Percentiles rank a stretch among this genome's conserved stretches.
Conservation (phyloP, 1,284 basidiomycete genomes). For the Cryptococcus deneoformans region DNA sequence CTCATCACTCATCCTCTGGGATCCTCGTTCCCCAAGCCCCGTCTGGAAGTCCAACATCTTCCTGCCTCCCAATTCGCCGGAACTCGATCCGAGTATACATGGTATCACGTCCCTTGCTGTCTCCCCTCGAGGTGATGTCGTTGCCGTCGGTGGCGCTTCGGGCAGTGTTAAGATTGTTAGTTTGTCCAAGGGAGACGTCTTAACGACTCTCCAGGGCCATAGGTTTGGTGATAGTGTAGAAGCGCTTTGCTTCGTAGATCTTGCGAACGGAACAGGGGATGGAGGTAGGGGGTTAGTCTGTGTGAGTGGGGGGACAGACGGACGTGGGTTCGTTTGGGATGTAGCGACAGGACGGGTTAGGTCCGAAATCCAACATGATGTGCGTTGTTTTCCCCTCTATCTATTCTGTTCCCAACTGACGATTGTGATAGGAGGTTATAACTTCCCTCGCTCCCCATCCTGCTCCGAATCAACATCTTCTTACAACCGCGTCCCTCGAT, state of each 20-base stretch:
- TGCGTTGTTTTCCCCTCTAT: slow-evolving; percentile 33
- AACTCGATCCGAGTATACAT: slow-evolving; percentile 53
- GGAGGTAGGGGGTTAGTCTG: slow-evolving; percentile 64
- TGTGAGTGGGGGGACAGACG: slow-evolving; percentile 88
- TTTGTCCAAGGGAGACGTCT: slow-evolving; percentile 78
- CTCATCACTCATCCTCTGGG: slow-evolving; percentile 85
- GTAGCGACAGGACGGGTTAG: slow-evolving; percentile 75
- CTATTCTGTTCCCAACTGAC: not conserved
- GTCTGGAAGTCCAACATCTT: slow-evolving; percentile 57
- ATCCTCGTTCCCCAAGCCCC: slow-evolving; percentile 66
- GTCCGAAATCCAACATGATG: slow-evolving; percentile 72
- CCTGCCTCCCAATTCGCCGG: slow-evolving; percentile 58
- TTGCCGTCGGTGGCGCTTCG: slow-evolving; percentile 81
- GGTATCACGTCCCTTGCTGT: slow-evolving; percentile 82
- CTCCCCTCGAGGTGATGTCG: slow-evolving; percentile 77
- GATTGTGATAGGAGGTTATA: slow-evolving; percentile 66
- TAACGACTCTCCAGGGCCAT: slow-evolving; percentile 77
- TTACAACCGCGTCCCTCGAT: slow-evolving; percentile 83
- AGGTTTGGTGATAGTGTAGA: slow-evolving; percentile 86
- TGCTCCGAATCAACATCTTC: slow-evolving; percentile 61
- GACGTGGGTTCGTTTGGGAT: slow-evolving; percentile 93
- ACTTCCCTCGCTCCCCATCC: slow-evolving; percentile 75
- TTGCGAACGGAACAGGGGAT: slow-evolving; percentile 56
- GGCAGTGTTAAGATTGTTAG: slow-evolving; percentile 82
- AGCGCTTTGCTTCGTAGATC: slow-evolving; percentile 77